A percentile compares a stretch with the other conserved stretches of the same genome.
These are phyloP conservation scores for Fusarium pilosicola DNA, from an alignment of 2,329 filamentous ascomycete genomes.

Conservation along the genomic window DNA sequence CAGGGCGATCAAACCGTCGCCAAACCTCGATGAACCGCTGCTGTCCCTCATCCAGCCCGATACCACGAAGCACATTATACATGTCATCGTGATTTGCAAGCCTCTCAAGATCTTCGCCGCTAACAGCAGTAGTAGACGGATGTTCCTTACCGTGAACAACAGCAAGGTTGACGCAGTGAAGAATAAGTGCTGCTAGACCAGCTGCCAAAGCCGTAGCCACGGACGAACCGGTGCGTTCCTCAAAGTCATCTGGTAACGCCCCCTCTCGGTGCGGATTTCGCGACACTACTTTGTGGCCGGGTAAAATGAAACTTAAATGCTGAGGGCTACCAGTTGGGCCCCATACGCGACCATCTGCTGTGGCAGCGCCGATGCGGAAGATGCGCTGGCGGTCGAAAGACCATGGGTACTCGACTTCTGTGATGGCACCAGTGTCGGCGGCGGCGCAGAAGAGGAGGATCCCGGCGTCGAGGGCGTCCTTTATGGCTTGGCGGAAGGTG, in stretches of 20 bases:
- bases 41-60: neutral
- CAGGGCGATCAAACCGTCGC: neutral
- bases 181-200: conserved; percentile 44
- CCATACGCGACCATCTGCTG: conserved; percentile 9
- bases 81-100: neutral
- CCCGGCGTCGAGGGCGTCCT: neutral
- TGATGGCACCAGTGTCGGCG: neutral
- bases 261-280: neutral
- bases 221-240: conserved; percentile 31
- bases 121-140: neutral
- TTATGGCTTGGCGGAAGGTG: neutral
- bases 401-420: conserved; percentile 2
- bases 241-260: neutral
- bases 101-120: neutral
- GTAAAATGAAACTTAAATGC: conserved; percentile 1
- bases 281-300: neutral
- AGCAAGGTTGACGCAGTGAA: neutral
- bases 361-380: conserved; percentile 19
- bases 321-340: neutral
- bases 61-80: neutral
- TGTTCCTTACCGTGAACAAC: neutral
- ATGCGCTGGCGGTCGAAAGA: neutral
- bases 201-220: conserved; percentile 45
- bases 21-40: neutral
- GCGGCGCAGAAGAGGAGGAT: conserved; percentile 6